phyloP scores from a whole-genome alignment of 148 eudicot species.

The Silene conica region DNA sequence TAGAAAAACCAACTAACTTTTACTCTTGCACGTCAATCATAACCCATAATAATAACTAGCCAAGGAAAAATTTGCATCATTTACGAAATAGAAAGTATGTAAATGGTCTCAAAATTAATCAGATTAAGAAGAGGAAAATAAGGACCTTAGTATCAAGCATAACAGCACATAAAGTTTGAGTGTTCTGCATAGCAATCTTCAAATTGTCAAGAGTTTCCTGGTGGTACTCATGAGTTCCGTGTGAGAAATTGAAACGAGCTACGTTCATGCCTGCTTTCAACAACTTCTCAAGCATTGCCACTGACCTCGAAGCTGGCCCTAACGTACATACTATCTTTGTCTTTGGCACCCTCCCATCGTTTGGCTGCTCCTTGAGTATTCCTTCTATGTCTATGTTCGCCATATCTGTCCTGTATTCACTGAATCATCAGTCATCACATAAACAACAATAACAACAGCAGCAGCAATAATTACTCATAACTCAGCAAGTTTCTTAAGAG shows the following conservation, averaged over 20 bases:
- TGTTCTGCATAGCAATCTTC: conserved; percentile 57
- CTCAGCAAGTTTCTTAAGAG: background rate
- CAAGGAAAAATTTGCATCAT: background rate
- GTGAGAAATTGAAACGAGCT: conserved; percentile 66
- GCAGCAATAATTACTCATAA: background rate
- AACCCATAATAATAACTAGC: background rate
- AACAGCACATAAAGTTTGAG: conserved; percentile 61
- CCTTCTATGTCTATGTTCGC: conserved; percentile 74
- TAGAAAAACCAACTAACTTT: background rate
- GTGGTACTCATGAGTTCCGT: conserved; percentile 62
- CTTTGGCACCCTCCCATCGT: conserved; percentile 57
- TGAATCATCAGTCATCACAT: background rate
- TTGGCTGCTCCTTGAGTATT: conserved; percentile 49
- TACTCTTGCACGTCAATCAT: background rate
- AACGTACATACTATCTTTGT: conserved; percentile 71
- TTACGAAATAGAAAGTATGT: background rate
- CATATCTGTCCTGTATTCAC: conserved; percentile 28
- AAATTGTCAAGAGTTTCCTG: conserved; percentile 61
- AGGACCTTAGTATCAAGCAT: conserved; percentile 72
- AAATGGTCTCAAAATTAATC: background rate
- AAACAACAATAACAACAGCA: background rate
- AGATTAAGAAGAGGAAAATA: background rate
- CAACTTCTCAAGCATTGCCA: conserved; percentile 59
- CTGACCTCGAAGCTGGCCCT: conserved; percentile 58
- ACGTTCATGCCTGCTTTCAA: conserved; percentile 63